Percentiles rank a stretch among this genome's conserved stretches.
Conservation (phyloP, 768 basidiomycete species). For the Phylloporus sp. region DNA sequence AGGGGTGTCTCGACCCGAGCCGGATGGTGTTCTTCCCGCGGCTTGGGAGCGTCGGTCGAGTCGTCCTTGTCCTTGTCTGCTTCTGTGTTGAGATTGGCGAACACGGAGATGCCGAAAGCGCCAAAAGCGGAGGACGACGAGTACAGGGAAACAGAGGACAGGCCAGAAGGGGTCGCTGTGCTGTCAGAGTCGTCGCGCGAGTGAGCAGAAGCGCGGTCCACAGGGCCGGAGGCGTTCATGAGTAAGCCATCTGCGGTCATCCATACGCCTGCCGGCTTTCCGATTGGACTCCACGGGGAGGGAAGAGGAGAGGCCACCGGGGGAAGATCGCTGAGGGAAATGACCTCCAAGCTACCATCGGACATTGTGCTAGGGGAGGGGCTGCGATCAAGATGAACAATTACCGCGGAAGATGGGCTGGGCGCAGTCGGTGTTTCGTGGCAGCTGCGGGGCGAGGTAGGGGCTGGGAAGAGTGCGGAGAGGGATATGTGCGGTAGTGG, state of each 20-base stretch:
- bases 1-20: conserved; percentile 6
- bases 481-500: conserved; percentile 20
- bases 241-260: conserved; percentile 21
- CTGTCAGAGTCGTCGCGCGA: neutral
- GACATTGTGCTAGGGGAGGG: conserved; percentile 22
- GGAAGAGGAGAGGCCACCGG: conserved; percentile 15
- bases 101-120: conserved; percentile 17
- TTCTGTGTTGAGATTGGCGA: conserved; percentile 9
- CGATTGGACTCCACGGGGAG: conserved; percentile 30
- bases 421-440: conserved; percentile 6
- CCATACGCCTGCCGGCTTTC: conserved; percentile 18
- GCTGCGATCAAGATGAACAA: conserved; percentile 21
- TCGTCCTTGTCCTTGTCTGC: neutral
- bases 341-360: conserved; percentile 21
- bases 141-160: conserved; percentile 5
- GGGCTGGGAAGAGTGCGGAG: conserved; percentile 10
- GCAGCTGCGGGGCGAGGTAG: neutral
- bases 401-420: conserved; percentile 12
- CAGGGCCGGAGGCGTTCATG: conserved; percentile 13
- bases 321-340: conserved; percentile 16
- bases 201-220: too few species aligned
- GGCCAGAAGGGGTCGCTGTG: conserved; percentile 1
- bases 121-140: conserved; percentile 16
- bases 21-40: conserved; percentile 2
- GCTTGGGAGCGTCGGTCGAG: neutral